Base-by-base conservation (phyloP, 805 yeast species). In the Metschnikowia picachoensis region DNA sequence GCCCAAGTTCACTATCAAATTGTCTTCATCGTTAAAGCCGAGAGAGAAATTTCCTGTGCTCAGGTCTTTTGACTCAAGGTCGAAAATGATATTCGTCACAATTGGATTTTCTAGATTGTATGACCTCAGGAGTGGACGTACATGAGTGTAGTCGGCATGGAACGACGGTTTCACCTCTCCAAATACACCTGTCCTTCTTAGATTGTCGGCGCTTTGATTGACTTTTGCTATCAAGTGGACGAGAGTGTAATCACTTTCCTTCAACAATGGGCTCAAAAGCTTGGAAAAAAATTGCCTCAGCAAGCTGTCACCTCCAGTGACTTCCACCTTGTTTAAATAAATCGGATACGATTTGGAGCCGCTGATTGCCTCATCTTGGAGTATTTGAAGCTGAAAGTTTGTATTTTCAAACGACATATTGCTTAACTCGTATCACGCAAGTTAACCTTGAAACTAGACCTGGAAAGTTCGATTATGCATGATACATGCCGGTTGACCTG, bases 121-220 rank as follows among this genome's bases (percentile, higher is more conserved):
- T 39, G 48, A 59, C 43, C 47, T 62, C 25, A 50, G 41, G 14
- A 48, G 44, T 17, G 74, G 71, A 1, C 56, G 40, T 33, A 46
- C 37, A 32, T 61, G 55, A 34, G 51, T 51, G 48, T 69, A 76
- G 46, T 75, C 71, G 30, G 71, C 59, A 37, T 73, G 76, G 36
- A 78, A 56, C 14, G 67, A 61, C 8, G 77, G 63, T 9, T 53
- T 56, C 3, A 77, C 68, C 30, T 65, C 61, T 29, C 62, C 63
- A 59, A 76, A 79, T 4, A 78, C 73, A 1, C 74, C 76, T 1
- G 82, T 76, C 37, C 68, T 62, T 27, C 59, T 48, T 37, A 79
- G 57, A 35, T 66, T 71, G 37, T 61, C 56, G 47, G 66, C 62
- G 13, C 74, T 59, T 4, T 49, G 43, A 8, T 61, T 59, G 37